Base-by-base conservation (phyloP, 768 basidiomycete species). In the Rhodotorula graminis region DNA sequence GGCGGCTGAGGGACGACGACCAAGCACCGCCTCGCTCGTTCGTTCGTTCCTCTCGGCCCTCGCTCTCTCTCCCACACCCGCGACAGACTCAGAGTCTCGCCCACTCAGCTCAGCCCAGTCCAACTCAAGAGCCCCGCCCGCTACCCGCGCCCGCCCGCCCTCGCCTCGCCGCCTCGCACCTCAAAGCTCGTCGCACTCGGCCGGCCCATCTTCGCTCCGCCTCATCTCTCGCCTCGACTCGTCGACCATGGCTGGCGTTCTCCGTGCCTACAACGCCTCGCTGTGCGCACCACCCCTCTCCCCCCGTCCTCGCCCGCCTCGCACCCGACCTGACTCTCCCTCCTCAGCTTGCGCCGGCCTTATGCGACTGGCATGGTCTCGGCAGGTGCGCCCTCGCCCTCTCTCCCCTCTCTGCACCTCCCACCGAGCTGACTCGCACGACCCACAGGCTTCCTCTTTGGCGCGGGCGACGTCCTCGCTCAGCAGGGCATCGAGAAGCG, bases 401-500 rank as follows among this genome's bases (percentile, higher is more conserved):
- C n/a, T 57, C 42, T 10, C 37, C 47, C 61, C 2, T 6, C 57
- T 46, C 14, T 18, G 14, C 42, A 8, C 8, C 15, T 44, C 42
- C 44, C 18, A 3, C 12, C 44, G 44, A 10, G 12, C 37, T n/a
- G 10, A 40, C 56, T 56, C 31, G 9, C 23, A 18, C 2, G 6
- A 12, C 1, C 0, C 5, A 18, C 61, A 71, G 77, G 75, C 42
- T 64, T 77, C 29, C 76, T 78, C 18, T 78, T 78, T 23, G 77
- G 77, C 31, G 70, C 77, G 1, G 77, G 77, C 40, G 91, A 92
- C 79, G 77, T 93, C 2, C 85, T 94, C 56, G 93, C 93, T 0
- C 93, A 96, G 81, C 93, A 95, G 80, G 85, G 82, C 2, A 85
- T 94, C 29, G 93, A 94, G 79, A 84, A 83, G 77, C 86, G 83